Evolutionary conservation across 225 moss, liverwort and hornwort species (phyloP), one percentile per base, ranked within the genome.

Genomic region (Pseudisothecium myosuroides): DNA sequence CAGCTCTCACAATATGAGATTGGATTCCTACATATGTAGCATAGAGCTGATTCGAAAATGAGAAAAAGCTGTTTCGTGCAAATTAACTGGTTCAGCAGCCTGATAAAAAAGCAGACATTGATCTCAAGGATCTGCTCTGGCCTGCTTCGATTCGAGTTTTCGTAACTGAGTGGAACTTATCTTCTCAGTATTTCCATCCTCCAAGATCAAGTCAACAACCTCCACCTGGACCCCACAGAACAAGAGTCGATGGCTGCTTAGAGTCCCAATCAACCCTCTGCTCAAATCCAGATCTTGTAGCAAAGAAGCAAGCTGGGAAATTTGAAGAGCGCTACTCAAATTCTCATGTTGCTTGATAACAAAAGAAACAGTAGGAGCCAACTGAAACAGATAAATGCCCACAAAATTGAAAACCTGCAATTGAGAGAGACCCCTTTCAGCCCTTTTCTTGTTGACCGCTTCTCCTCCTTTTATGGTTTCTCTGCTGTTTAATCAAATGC

Each of bases 391-490:
- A 67, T 11, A 32, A 49, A 58, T 88, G 24, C 16, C 31, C 41
- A 21, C 17, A 56, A 29, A 72, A 87, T 71, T 83, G 29, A 47
- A 55, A 75, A 97, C 97, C 97, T 97, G 93, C 61, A 97, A 85
- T 55, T 94, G 91, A 37, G 94, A 94, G 31, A 97, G 90, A 78
- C 97, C 95, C 90, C 94, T 90, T 92, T 96, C 97, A 83, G 93
- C 96, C 69, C 96, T 92, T 90, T 95, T 97, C 80, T 89, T 93
- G 90, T 97, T 97, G 62, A 96, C 95, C 43, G 97, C 94, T 89
- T 94, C 92, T 87, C 90, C 97, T 89, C 97, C 97, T 81, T 92
- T 92, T 16, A 95, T 5, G 14, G 97, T 97, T 90, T 97, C 97
- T 79, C 94, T 92, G 90, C 97, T 96, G 79, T 69, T 75, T 34